Conservation (phyloP, 768 basidiomycete species). For the Ramaria sp. region DNA sequence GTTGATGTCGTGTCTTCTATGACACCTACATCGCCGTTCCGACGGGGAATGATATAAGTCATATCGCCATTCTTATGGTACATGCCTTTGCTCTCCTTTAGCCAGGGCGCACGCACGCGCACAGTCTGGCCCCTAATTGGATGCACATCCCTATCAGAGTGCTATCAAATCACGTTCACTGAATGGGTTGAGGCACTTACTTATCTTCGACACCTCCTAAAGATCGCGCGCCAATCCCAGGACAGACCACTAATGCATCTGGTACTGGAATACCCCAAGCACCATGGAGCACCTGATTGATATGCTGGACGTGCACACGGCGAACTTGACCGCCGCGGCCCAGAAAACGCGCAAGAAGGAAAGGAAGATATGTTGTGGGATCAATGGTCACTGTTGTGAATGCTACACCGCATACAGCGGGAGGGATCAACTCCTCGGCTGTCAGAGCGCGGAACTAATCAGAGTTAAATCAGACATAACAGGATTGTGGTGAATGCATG, state of each 20-base stretch:
- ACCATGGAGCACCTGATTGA: conserved; percentile 59
- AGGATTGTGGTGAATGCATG: not conserved
- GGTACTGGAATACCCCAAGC: conserved; percentile 25
- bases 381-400: conserved; percentile 67
- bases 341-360: conserved; percentile 49
- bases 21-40: conserved; percentile 39
- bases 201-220: conserved; percentile 43
- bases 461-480: conserved; percentile 26
- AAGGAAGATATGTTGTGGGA: conserved; percentile 48
- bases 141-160: conserved; percentile 23
- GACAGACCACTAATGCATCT: conserved; percentile 57
- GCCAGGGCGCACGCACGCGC: conserved; percentile 56
- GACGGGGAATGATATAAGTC: conserved; percentile 53
- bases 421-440: conserved; percentile 28
- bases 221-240: conserved; percentile 48
- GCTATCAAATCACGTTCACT: not conserved
- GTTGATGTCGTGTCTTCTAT: not conserved
- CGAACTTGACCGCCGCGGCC: conserved; percentile 49
- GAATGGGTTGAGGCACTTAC: conserved; percentile 8
- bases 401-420: conserved; percentile 36
- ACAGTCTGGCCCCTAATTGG: conserved; percentile 50
- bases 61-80: conserved; percentile 16
- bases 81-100: conserved; percentile 28
- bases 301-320: conserved; percentile 53
- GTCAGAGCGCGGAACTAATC: conserved; percentile 27